Percentiles rank a stretch among this genome's conserved stretches.
phyloP scores from a whole-genome alignment of 257 asterid genomes.

The Eustoma russellianum region DNA sequence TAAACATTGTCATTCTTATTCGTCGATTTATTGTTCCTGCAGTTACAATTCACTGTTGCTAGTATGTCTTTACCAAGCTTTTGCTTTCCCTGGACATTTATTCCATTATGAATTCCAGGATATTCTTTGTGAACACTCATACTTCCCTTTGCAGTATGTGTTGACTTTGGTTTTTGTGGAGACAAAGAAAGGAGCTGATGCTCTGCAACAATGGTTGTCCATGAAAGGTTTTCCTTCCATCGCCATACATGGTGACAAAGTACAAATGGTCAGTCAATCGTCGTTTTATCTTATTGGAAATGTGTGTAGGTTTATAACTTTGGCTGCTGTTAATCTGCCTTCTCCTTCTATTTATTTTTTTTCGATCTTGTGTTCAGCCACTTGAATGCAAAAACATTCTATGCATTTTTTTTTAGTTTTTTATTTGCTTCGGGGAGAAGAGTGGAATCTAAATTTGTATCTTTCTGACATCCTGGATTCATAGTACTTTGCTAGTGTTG shows the following conservation, averaged over 20 bases:
- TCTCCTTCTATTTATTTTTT: background rate
- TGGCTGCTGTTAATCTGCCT: background rate
- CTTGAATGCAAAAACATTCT: no score
- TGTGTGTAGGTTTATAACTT: background rate
- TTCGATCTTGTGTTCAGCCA: background rate
- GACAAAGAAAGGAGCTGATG: slow-evolving; percentile 74
- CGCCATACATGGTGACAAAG: slow-evolving; percentile 79
- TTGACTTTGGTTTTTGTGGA: slow-evolving; percentile 65
- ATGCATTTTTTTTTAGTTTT: no score
- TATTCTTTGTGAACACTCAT: background rate
- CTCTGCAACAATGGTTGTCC: slow-evolving; percentile 45
- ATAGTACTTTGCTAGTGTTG: no score
- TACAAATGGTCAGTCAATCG: slow-evolving; percentile 43
- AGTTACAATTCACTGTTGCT: no score
- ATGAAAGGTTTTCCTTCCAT: slow-evolving; percentile 42
- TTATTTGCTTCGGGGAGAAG: no score
- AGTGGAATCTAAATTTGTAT: no score
- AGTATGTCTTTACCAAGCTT: no score
- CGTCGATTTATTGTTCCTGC: no score
- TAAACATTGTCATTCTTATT: no score
- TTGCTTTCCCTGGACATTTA: background rate
- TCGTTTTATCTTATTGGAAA: background rate
- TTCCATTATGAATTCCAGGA: background rate
- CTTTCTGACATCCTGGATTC: no score
- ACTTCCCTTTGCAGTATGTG: slow-evolving; percentile 23